Evolutionary conservation across 768 basidiomycete genomes (phyloP).

Genomic region (Fomitopsis serialis): DNA sequence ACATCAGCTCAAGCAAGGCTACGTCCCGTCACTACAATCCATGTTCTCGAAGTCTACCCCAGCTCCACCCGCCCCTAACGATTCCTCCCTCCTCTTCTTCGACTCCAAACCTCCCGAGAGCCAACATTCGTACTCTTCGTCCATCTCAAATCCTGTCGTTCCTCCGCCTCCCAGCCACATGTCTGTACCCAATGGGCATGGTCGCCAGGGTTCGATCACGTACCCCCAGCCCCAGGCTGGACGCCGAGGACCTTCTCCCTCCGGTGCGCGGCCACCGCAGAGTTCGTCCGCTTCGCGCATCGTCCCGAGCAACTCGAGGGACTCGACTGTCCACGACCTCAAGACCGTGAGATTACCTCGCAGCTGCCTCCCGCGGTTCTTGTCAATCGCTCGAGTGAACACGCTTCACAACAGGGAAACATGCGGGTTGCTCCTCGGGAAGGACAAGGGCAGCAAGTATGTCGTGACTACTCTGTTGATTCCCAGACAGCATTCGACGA

Average conservation of each 20-base stretch:
- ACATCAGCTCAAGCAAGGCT: slow-evolving; percentile 75
- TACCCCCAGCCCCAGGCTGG: slow-evolving; percentile 12
- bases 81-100: slow-evolving; percentile 41
- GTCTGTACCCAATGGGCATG: slow-evolving; percentile 11
- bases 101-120: slow-evolving; percentile 24
- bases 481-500: slow-evolving; percentile 84
- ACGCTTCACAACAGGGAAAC: slow-evolving; percentile 80
- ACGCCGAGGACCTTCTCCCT: slow-evolving; percentile 16
- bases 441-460: slow-evolving; percentile 50
- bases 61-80: neutral
- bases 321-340: slow-evolving; percentile 36
- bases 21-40: slow-evolving; percentile 69
- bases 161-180: slow-evolving; percentile 15
- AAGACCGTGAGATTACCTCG: slow-evolving; percentile 67
- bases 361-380: slow-evolving; percentile 69
- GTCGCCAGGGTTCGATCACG: slow-evolving; percentile 11
- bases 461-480: slow-evolving; percentile 79
- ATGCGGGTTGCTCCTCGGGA: slow-evolving; percentile 81
- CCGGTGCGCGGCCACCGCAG: slow-evolving; percentile 13
- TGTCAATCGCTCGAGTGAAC: slow-evolving; percentile 73
- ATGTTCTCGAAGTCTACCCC: slow-evolving; percentile 47
- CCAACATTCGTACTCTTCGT: slow-evolving; percentile 30
- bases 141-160: slow-evolving; percentile 15
- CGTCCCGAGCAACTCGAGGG: slow-evolving; percentile 23
- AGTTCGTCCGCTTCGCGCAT: slow-evolving; percentile 24